A percentile compares a stretch with the other conserved stretches of the same genome.
These are phyloP conservation scores for Candolleomyces aberdarensis DNA, from an alignment of 768 basidiomycete genomes.

Conservation along the genomic window DNA sequence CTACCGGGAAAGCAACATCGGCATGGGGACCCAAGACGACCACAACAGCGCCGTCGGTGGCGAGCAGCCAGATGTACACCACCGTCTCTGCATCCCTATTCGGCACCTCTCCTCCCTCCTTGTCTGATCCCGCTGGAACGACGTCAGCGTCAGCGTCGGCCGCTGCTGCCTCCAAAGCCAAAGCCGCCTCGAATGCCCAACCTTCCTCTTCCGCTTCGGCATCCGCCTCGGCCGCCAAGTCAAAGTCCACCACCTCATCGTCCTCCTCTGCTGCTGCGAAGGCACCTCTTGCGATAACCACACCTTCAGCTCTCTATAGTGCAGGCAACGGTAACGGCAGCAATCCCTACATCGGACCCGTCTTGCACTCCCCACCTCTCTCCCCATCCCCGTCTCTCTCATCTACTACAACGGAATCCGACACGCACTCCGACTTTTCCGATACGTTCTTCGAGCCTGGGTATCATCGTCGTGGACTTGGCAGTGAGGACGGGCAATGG, in stretches of 20 bases:
- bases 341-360: not conserved
- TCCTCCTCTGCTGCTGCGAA: slow-evolving; percentile 8
- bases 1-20: not conserved
- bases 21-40: not conserved
- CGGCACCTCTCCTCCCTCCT: not conserved
- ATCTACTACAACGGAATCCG: not conserved
- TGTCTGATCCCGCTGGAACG: not conserved
- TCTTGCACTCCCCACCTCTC: not conserved
- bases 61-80: not conserved
- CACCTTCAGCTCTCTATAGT: not conserved
- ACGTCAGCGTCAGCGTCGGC: not conserved
- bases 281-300: not conserved
- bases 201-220: not conserved
- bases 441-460: slow-evolving; percentile 13
- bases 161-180: not conserved
- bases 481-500: slow-evolving; percentile 23
- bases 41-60: not conserved
- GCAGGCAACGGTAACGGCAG: not conserved
- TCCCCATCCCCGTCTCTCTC: not conserved
- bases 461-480: slow-evolving; percentile 21
- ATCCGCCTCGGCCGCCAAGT: slow-evolving; percentile 1
- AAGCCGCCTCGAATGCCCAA: not conserved
- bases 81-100: slow-evolving; percentile 1
- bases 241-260: not conserved
- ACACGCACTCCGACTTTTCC: not conserved